Base-by-base conservation (phyloP, 441 rosid genomes). In the Iberis amara region DNA sequence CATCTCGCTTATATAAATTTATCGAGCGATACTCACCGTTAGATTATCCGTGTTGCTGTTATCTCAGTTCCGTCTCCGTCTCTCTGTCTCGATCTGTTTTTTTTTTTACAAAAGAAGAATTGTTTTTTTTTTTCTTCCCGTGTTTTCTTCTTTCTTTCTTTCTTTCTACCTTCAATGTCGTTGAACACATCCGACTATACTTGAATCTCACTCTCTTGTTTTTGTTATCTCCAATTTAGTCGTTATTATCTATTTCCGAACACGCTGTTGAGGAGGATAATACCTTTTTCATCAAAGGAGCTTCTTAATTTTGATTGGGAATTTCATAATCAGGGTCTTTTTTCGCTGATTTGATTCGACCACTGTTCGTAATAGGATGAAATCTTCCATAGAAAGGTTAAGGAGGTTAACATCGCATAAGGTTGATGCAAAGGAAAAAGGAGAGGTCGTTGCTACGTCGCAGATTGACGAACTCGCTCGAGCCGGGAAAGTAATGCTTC, bases 401-500 rank as follows among this genome's bases (percentile, higher is more conserved):
- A 77, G 73, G 69, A 79, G 74, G 64, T 81, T 86, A 21, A 77
- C 89, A 65, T 86, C 86, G 38, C 89, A 78, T 66, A 83, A 65
- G 49, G 73, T 73, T 70, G 97, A 81, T 65, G 59, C 65, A 3
- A 89, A 78, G 81, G 95, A 81, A 14, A 86, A 85, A 72, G 65
- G 50, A 32, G 94, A 85, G 62, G 23, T 68, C 49, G 57, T 69
- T 9, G 49, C 77, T 47, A 61, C 81, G 4, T 65, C 82, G 55
- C 85, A 75, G 59, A 64, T 81, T 46, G 94, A 86, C 52, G 94
- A 86, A 65, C 95, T 94, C 66, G 86, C 73, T 55, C 81, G 85
- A 56, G 96, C 96, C 61, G 80, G 89, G 11, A 79, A 79, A 96
- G 99, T 91, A 32, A 37, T 45, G 33, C 11, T 53, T 54, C 39